Evolutionary conservation across 1,139 yeast species (phyloP).

Genomic region (Suhomyces bokatorum): DNA sequence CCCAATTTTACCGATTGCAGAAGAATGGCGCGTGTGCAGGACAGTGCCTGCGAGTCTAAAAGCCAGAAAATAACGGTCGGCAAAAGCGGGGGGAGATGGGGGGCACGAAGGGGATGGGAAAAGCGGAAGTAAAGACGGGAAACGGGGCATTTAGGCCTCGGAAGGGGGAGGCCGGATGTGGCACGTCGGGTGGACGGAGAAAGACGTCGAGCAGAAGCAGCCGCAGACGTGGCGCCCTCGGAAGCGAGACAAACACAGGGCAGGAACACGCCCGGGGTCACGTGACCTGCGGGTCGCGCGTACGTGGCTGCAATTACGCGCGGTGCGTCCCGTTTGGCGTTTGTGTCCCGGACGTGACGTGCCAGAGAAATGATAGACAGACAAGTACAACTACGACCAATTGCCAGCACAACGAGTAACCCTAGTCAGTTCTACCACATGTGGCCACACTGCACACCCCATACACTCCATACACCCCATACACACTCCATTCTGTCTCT

Average conservation of each 20-base stretch:
- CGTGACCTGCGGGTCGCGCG: slow-evolving; percentile 2
- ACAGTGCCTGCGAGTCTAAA: slow-evolving; percentile 7
- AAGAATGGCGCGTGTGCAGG: slow-evolving; percentile 4
- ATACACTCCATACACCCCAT: no score
- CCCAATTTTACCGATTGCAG: slow-evolving; percentile 11
- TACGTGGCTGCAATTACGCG: slow-evolving; percentile 5
- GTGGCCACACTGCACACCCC: no score
- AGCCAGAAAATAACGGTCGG: slow-evolving; percentile 2
- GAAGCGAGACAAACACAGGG: neutral
- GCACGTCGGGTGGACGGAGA: no score
- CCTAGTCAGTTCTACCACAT: no score
- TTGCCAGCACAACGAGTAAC: no score
- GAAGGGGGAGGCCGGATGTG: no score
- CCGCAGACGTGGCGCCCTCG: neutral
- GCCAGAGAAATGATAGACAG: no score
- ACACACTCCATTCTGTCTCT: no score
- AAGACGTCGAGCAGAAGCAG: neutral
- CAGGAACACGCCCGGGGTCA: slow-evolving; percentile 3
- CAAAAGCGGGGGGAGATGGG: neutral
- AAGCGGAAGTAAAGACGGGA: neutral
- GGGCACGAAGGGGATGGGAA: neutral
- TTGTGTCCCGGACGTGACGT: slow-evolving; percentile 1
- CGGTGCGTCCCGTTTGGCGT: neutral
- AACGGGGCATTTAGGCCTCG: neutral
- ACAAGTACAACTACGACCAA: no score